Conservation (phyloP, 805 yeast species). For the Candida silvicultrix region DNA sequence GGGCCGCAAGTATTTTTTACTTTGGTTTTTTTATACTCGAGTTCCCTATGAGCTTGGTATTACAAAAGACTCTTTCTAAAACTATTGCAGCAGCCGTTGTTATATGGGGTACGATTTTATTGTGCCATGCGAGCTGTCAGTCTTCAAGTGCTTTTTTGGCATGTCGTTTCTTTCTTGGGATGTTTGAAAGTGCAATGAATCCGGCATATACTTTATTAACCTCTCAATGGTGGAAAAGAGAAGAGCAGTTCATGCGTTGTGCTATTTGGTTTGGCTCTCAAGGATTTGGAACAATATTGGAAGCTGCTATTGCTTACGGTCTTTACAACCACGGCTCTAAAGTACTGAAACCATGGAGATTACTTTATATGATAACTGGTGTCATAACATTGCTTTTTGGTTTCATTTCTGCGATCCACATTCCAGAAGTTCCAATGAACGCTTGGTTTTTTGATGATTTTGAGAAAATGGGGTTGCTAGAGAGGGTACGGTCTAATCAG, state of each 20-base stretch:
- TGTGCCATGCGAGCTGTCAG: conserved; percentile 39
- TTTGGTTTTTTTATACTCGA: conserved; percentile 8
- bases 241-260: conserved; percentile 42
- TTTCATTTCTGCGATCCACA: conserved; percentile 27
- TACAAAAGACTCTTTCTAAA: conserved; percentile 45
- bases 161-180: conserved; percentile 41
- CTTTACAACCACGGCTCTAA: background rate
- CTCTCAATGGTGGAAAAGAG: conserved; percentile 50
- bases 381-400: conserved; percentile 43
- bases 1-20: conserved; percentile 9
- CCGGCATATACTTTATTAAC: conserved; percentile 47
- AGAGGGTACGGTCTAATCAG: conserved; percentile 40
- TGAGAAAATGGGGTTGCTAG: conserved; percentile 39
- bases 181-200: conserved; percentile 45
- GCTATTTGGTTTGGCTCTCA: conserved; percentile 42
- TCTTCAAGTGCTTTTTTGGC: conserved; percentile 42
- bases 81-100: conserved; percentile 35
- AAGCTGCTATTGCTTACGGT: conserved; percentile 12
- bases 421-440: conserved; percentile 41
- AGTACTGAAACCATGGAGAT: conserved; percentile 42
- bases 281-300: conserved; percentile 33
- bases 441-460: conserved; percentile 32
- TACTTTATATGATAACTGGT: conserved; percentile 47
- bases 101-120: conserved; percentile 42
- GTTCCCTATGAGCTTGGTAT: conserved; percentile 21